These are phyloP conservation scores for Arachnopeziza araneosa DNA, from an alignment of 2,329 filamentous ascomycete genomes.

Conservation along the genomic window DNA sequence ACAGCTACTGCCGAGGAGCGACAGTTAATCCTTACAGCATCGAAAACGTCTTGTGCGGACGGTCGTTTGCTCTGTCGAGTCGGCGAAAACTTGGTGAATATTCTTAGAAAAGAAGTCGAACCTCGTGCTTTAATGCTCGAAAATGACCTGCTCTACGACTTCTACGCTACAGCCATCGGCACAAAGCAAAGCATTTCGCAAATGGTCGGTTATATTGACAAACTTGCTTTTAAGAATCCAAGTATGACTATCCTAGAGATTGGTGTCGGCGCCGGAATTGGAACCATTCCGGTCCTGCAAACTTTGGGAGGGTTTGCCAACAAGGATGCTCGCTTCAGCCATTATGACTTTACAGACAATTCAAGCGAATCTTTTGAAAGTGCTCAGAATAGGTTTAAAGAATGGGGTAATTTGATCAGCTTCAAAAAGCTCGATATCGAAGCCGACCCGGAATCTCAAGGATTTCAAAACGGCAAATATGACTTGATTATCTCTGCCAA, in stretches of 20 bases:
- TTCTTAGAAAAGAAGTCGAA: not conserved
- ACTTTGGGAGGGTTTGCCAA: not conserved
- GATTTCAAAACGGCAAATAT: not conserved
- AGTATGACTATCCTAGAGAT: not conserved
- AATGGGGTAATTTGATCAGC: not conserved
- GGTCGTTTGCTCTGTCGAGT: not conserved
- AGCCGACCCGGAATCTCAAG: not conserved
- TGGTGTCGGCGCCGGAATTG: not conserved
- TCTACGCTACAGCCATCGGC: not conserved
- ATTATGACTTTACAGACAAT: not conserved
- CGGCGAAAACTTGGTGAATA: not conserved
- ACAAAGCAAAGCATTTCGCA: not conserved
- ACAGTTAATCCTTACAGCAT: not conserved
- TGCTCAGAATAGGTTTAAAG: not conserved
- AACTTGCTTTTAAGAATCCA: not conserved
- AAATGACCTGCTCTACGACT: not conserved
- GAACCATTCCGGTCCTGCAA: not conserved
- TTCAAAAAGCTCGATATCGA: not conserved
- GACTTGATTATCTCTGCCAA: not conserved
- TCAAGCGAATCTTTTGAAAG: not conserved
- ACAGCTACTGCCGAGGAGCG: not conserved
- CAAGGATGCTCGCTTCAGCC: not conserved
- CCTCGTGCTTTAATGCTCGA: not conserved
- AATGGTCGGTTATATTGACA: not conserved
- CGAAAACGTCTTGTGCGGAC: not conserved